Evolutionary conservation across 2,329 filamentous ascomycete genomes (phyloP).

Genomic region (Claviceps paspali): DNA sequence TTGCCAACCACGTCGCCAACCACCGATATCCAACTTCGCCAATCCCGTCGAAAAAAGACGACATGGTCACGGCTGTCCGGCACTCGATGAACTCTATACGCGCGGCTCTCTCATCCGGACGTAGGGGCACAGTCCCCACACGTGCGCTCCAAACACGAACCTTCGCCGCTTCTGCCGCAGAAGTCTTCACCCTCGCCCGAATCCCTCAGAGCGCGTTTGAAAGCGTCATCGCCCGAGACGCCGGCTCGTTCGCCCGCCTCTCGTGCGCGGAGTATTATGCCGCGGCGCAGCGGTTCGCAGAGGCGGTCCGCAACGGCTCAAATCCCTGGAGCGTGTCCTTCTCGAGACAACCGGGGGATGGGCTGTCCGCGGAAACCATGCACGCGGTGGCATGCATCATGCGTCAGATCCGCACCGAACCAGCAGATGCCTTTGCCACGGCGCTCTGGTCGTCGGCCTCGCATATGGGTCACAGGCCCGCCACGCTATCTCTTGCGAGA

Average conservation of each 20-base stretch:
- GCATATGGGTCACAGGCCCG: conserved; percentile 13
- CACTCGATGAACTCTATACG: background rate
- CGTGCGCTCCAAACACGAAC: background rate
- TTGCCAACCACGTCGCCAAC: too few species aligned
- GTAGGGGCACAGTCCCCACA: background rate
- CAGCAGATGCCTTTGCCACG: conserved; percentile 8
- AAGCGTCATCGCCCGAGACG: conserved; percentile 7
- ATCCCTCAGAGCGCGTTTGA: conserved; percentile 12
- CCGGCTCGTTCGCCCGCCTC: conserved; percentile 8
- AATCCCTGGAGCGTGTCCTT: conserved; percentile 10
- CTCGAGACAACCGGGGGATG: conserved; percentile 8
- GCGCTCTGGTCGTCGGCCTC: conserved; percentile 19
- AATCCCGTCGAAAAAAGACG: too few species aligned
- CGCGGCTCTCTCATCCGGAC: background rate
- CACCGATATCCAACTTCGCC: too few species aligned
- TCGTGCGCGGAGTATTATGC: conserved; percentile 13
- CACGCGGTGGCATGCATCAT: conserved; percentile 17
- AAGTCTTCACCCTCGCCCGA: conserved; percentile 10
- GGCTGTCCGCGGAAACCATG: conserved; percentile 9
- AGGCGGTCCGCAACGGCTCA: conserved; percentile 10
- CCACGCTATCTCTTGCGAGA: conserved; percentile 16
- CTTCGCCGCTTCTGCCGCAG: conserved; percentile 5
- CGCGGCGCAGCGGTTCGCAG: conserved; percentile 10
- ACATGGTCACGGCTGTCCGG: background rate
- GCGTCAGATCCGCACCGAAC: conserved; percentile 6